Evolutionary conservation across 441 rosid species (phyloP), one percentile per base, ranked within the genome.

Genomic region (Brassica balearica): DNA sequence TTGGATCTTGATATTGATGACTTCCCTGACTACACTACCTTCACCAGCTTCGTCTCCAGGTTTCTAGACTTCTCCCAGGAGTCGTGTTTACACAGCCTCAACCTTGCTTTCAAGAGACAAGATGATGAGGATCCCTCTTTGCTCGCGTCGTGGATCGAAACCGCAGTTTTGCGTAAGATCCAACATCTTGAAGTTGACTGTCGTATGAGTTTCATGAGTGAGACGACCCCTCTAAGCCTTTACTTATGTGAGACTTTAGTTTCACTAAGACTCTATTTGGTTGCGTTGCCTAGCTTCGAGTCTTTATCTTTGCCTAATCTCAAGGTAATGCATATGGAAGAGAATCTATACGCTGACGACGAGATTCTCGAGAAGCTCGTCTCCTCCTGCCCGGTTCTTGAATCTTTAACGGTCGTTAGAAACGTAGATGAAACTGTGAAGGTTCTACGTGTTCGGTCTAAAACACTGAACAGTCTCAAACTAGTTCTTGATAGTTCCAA

Each of bases 361-460:
- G 23, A 0, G n/a, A 1, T 3, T 27, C 0, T 69, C 0, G 55
- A 69, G 43, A 14, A 3, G 0, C 63, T 76, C 11, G 48, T 76
- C 60, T 20, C 70, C 0, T 69, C 64, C 8, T 69, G 69, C 41
- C 10, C 55, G 0, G 75, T 69, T 69, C 75, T 76, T 62, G 75
- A 76, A 36, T 74, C 23, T 46, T 76, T 69, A 20, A 76, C 19
- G 1, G 10, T 62, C 1, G n/a, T 63, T 23, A 43, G 51, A 27
- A 17, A 19, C 34, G 32, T 23, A 8, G 55, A 48, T 32, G 56
- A 48, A 1, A 38, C 15, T 41, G 48, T 69, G 0, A 60, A 48
- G 56, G 70, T 48, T 20, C 2, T 32, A 32, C 38, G 69, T 5
- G 69, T 76, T 20, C n/a, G 12, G 6, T 69, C 75, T 61, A 46